Conservation (phyloP, 805 yeast genomes). For the Metschnikowia proteae region DNA sequence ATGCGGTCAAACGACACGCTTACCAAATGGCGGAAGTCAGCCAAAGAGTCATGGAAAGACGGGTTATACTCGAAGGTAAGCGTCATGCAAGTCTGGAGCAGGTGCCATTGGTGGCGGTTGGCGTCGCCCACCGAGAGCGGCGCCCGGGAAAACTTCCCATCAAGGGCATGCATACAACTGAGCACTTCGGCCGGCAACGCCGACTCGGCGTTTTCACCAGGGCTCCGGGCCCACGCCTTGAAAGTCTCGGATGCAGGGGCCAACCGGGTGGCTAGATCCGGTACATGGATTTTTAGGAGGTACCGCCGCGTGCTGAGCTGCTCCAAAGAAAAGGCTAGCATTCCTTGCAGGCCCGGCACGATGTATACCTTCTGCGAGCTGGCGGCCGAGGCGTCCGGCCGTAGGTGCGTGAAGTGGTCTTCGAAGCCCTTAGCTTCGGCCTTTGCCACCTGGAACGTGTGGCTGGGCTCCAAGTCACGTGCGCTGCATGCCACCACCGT, state of each 20-base stretch:
- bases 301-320: slow-evolving; percentile 34
- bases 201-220: slow-evolving; percentile 1
- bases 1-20: slow-evolving; percentile 29
- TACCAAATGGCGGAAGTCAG: slow-evolving; percentile 21
- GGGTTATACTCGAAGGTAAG: slow-evolving; percentile 34
- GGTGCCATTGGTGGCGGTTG: neutral
- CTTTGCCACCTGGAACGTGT: slow-evolving; percentile 4
- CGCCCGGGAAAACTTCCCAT: neutral
- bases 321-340: slow-evolving; percentile 34
- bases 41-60: slow-evolving; percentile 32
- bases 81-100: slow-evolving; percentile 30
- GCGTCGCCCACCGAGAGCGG: slow-evolving; percentile 9
- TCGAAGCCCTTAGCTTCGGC: neutral
- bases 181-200: slow-evolving; percentile 2
- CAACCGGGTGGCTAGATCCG: slow-evolving; percentile 37
- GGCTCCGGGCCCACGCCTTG: slow-evolving; percentile 11
- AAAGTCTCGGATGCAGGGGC: slow-evolving; percentile 23
- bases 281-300: slow-evolving; percentile 37
- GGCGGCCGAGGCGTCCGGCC: slow-evolving; percentile 21
- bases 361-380: slow-evolving; percentile 32
- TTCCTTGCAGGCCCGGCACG: slow-evolving; percentile 19
- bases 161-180: neutral
- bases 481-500: slow-evolving; percentile 17
- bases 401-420: slow-evolving; percentile 33
- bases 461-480: slow-evolving; percentile 16